Evolutionary conservation across 2,329 filamentous ascomycete genomes (phyloP).

Genomic region (Colletotrichum agaves): DNA sequence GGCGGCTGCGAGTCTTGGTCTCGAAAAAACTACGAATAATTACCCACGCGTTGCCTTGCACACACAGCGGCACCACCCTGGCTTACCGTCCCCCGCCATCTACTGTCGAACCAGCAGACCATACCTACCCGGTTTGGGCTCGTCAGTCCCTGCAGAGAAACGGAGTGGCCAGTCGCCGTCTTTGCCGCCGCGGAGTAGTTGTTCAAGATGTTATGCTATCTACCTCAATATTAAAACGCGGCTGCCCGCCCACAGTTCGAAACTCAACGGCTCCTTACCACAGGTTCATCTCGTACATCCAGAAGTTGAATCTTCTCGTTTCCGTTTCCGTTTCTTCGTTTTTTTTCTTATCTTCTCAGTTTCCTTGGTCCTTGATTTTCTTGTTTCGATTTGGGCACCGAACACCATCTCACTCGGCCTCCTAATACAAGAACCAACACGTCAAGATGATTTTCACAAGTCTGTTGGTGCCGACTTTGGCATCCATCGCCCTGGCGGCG

Average conservation of each 20-base stretch:
- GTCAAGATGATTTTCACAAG: constrained; percentile 62
- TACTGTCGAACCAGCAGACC: constrained; percentile 4
- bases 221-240: constrained; percentile 21
- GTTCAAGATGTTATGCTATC: constrained; percentile 19
- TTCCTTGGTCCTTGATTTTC: constrained; percentile 26
- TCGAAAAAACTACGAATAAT: constrained; percentile 22
- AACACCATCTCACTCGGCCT: not conserved
- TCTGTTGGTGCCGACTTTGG: constrained; percentile 58
- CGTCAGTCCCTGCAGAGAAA: not conserved
- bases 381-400: constrained; percentile 15
- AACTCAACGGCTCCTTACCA: not conserved
- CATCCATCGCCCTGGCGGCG: constrained; percentile 57
- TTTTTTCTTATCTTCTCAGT: constrained; percentile 20
- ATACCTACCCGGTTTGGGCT: constrained; percentile 16
- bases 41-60: constrained; percentile 28
- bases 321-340: constrained; percentile 32
- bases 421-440: constrained; percentile 13
- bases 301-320: constrained; percentile 36
- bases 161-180: constrained; percentile 5
- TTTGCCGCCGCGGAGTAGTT: constrained; percentile 11
- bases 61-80: constrained; percentile 18
- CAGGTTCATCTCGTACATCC: constrained; percentile 22
- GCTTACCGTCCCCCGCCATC: constrained; percentile 7
- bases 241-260: constrained; percentile 19
- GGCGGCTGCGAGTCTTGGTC: constrained; percentile 33